These are phyloP conservation scores for Umbilicus rupestris DNA, from an alignment of 164 flowering plant genomes.

Conservation along the genomic window DNA sequence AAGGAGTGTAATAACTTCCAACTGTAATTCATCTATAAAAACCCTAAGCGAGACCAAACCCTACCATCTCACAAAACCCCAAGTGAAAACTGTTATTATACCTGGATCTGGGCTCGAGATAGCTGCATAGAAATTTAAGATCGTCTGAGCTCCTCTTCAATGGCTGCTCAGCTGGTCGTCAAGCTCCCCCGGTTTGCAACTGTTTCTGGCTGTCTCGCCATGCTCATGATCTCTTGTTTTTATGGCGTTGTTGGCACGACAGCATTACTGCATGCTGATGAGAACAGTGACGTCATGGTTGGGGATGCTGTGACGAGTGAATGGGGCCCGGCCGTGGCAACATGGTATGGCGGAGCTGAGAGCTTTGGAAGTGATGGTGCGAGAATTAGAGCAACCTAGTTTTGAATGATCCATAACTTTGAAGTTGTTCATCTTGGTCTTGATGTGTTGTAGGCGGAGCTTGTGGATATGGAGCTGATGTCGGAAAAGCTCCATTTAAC, in stretches of 20 bases:
- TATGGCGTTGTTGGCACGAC: neutral
- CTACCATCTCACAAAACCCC: neutral
- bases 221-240: neutral
- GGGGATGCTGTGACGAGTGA: conserved; percentile 1
- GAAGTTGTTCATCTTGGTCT: neutral
- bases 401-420: too few species aligned
- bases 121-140: neutral
- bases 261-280: neutral
- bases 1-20: neutral
- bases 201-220: neutral
- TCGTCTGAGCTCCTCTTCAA: neutral
- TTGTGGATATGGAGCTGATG: conserved; percentile 54
- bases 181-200: neutral
- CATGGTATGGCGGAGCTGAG: conserved; percentile 34
- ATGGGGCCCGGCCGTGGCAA: conserved; percentile 35
- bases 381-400: too few species aligned
- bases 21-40: conserved; percentile 3
- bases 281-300: neutral
- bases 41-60: neutral
- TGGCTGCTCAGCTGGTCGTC: neutral
- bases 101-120: neutral
- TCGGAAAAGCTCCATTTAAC: conserved; percentile 34
- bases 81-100: neutral
- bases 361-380: conserved; percentile 42
- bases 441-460: conserved; percentile 49